A percentile compares a stretch with the other conserved stretches of the same genome.
phyloP scores from a whole-genome alignment of 345 rosid genomes.

The Acer saccharum region DNA sequence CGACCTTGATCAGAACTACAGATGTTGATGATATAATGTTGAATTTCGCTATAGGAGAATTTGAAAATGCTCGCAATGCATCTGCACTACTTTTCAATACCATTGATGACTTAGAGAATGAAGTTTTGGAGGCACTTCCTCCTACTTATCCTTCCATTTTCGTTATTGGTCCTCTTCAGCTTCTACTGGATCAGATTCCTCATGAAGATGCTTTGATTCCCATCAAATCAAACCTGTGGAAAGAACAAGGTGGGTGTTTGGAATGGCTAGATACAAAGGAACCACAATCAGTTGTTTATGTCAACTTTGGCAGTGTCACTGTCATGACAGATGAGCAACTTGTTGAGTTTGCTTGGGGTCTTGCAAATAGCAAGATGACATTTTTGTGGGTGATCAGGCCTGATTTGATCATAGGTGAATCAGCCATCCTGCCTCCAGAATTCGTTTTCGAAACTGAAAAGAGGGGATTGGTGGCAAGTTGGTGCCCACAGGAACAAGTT shows the following conservation, averaged over 20 bases:
- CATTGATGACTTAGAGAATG: constrained; percentile 9
- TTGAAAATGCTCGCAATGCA: background rate
- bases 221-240: constrained; percentile 3
- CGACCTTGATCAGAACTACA: constrained; percentile 22
- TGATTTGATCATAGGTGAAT: constrained; percentile 15
- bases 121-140: constrained; percentile 14
- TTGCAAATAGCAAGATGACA: constrained; percentile 11
- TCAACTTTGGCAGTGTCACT: background rate
- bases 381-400: constrained; percentile 28
- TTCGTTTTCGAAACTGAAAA: background rate
- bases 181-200: constrained; percentile 7
- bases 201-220: background rate
- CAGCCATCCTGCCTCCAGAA: constrained; percentile 7
- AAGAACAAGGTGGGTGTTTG: background rate
- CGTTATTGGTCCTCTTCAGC: constrained; percentile 14
- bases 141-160: background rate
- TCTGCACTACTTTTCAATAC: constrained; percentile 19
- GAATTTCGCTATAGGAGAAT: background rate
- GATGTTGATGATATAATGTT: constrained; percentile 15
- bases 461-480: constrained; percentile 2
- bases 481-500: constrained; percentile 10
- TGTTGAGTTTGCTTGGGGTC: constrained; percentile 22
- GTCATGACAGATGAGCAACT: constrained; percentile 16
- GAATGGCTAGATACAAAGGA: constrained; percentile 2
- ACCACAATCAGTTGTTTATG: background rate